Evolutionary conservation across 2,329 filamentous ascomycete genomes (phyloP).

Genomic region (Phyllosticta capitalensis): DNA sequence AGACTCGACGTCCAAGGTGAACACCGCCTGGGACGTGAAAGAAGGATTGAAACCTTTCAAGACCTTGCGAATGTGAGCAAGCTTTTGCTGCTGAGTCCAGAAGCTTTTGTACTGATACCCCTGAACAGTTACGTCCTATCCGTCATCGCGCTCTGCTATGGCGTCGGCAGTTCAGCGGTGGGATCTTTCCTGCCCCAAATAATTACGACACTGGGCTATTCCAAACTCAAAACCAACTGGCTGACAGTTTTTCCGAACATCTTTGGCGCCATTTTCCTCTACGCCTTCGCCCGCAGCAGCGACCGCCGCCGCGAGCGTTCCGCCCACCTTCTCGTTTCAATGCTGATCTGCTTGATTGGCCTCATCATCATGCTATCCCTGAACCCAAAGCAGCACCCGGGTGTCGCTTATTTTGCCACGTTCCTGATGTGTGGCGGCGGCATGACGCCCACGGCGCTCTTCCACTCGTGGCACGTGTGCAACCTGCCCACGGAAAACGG

Average conservation of each 20-base stretch:
- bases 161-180: conserved; percentile 2
- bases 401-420: conserved; percentile 3
- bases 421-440: conserved; percentile 9
- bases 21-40: not conserved
- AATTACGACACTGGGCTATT: conserved; percentile 4
- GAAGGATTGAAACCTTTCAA: conserved; percentile 7
- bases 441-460: conserved; percentile 6
- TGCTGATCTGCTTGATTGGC: conserved; percentile 6
- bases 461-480: conserved; percentile 9
- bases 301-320: conserved; percentile 8
- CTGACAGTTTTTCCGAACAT: conserved; percentile 9
- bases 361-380: conserved; percentile 3
- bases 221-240: conserved; percentile 6
- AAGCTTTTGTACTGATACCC: not conserved
- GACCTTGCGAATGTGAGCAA: conserved; percentile 1
- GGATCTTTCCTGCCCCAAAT: conserved; percentile 11
- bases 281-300: conserved; percentile 1
- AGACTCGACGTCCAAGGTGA: conserved; percentile 5
- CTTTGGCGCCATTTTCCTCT: conserved; percentile 5
- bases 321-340: conserved; percentile 2
- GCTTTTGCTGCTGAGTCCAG: too few species aligned
- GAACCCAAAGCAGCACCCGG: not conserved
- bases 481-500: conserved; percentile 9
- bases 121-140: conserved; percentile 2
- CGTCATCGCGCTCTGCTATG: conserved; percentile 8